Percentiles rank a stretch among this genome's conserved stretches.
Evolutionary conservation across 108 stramenopile species (phyloP).

Genomic region (Skeletonema potamos): DNA sequence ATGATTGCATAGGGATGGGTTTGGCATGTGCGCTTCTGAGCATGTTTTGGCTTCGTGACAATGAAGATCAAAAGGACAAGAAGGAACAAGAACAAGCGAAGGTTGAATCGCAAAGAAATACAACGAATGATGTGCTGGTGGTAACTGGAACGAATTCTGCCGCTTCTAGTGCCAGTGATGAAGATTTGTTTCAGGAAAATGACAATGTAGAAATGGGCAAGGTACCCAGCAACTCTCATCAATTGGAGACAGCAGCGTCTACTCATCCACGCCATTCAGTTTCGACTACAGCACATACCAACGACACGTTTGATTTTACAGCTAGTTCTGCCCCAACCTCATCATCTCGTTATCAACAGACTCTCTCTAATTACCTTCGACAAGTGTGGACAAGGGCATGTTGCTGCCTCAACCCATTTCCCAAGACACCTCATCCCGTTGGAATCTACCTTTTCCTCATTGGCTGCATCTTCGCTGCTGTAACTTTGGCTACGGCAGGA

Average conservation of each 20-base stretch:
- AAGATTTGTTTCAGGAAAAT: neutral
- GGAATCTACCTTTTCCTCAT: conserved; percentile 69
- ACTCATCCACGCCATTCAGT: neutral
- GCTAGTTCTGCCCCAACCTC: neutral
- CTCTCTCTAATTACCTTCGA: neutral
- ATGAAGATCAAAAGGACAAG: neutral
- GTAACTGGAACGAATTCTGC: neutral
- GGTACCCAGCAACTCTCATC: neutral
- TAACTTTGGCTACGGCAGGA: conserved; percentile 42
- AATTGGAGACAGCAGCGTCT: neutral
- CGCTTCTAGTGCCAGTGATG: neutral
- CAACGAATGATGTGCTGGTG: neutral
- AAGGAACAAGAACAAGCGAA: neutral
- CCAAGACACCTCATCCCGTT: conserved; percentile 48
- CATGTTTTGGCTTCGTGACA: conserved; percentile 48
- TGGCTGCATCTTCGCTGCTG: conserved; percentile 50
- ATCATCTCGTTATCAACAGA: neutral
- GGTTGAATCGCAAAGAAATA: neutral
- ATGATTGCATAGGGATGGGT: conserved; percentile 61
- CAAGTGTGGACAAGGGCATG: conserved; percentile 21
- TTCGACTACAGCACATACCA: neutral
- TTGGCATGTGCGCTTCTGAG: conserved; percentile 41
- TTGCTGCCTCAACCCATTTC: conserved; percentile 38
- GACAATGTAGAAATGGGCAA: conserved; percentile 21
- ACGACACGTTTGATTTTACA: neutral